Evolutionary conservation across 73 alveolate species (phyloP).

Genomic region (Paramecium sonneborni): DNA sequence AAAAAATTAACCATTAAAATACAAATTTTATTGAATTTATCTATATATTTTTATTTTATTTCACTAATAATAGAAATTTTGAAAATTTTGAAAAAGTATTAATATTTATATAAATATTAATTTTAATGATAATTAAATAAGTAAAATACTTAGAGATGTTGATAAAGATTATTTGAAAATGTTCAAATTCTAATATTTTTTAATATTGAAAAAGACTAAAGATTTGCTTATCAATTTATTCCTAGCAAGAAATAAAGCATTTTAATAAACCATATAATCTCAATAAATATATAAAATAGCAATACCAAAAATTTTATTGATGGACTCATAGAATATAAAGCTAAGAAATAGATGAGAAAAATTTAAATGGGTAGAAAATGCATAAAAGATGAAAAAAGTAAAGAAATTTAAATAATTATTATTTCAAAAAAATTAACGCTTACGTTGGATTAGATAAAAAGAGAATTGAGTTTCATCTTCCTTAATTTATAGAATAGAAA

Average conservation of each 20-base stretch:
- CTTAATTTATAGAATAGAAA: neutral
- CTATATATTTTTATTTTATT: neutral
- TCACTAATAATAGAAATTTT: neutral
- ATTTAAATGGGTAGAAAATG: conserved; percentile 13
- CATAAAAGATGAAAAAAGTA: neutral
- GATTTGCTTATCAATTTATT: neutral
- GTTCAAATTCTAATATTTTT: neutral
- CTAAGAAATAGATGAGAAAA: neutral
- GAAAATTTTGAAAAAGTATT: no score
- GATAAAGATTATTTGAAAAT: conserved; percentile 17
- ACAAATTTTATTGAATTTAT: neutral
- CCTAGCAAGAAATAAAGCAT: neutral
- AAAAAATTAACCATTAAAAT: neutral
- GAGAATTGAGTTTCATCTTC: neutral
- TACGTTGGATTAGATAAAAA: neutral
- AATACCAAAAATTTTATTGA: neutral
- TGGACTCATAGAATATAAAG: neutral
- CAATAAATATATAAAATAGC: neutral
- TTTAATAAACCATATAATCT: neutral
- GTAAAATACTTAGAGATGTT: neutral
- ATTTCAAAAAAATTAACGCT: neutral
- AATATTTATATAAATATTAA: neutral
- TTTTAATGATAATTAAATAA: conserved; percentile 12
- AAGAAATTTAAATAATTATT: neutral
- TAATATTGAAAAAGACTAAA: neutral